Base-by-base conservation (phyloP, 371 early-diverging fungal genomes). In the Mucor sp. region DNA sequence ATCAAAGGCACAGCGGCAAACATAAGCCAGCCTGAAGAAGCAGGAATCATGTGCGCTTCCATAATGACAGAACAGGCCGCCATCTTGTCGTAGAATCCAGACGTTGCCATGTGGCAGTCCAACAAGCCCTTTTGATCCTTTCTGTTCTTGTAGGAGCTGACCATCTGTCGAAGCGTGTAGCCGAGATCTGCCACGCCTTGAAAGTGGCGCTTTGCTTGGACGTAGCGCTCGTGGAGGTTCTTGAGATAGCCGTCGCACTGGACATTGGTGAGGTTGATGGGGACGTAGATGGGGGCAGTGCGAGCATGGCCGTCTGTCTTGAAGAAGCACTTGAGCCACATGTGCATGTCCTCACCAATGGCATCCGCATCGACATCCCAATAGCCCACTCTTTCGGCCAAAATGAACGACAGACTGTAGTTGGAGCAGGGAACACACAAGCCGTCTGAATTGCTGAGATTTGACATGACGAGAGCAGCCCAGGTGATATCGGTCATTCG, bases 331-430 rank as follows among this genome's bases (percentile, higher is more conserved):
- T 92, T 92, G 23, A 93, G 80, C 83, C 86, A 88, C 93, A 93
- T 93, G 76, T 93, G 94, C 88, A 93, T 86, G 73, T 93, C 94
- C 70, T 93, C 94, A 47, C 92, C 94, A 39, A 92, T 88, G 21
- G 91, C 89, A 77, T 92, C 91, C 8, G 91, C 86, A 66, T 88
- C 88, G 5, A 87, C 85, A 71, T 93, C 94, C 94, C 94, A 93
- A 62, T 87, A 92, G 37, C 87, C 86, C 21, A 93, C 91, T 41
- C 87, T 69, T 28, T 86, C 79, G 8, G 89, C 90, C 55, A 93
- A 83, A 44, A 86, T 83, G 83, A 92, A 86, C 21, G 87, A 83
- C 50, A 93, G 67, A 60, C 89, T 86, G 79, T 93, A 93, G 5
- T 87, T 90, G 3, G 91, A 90, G 70, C 94, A 92, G 32, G 94